Base-by-base conservation (phyloP, 2,329 filamentous ascomycete genomes). In the Nemania serpens region DNA sequence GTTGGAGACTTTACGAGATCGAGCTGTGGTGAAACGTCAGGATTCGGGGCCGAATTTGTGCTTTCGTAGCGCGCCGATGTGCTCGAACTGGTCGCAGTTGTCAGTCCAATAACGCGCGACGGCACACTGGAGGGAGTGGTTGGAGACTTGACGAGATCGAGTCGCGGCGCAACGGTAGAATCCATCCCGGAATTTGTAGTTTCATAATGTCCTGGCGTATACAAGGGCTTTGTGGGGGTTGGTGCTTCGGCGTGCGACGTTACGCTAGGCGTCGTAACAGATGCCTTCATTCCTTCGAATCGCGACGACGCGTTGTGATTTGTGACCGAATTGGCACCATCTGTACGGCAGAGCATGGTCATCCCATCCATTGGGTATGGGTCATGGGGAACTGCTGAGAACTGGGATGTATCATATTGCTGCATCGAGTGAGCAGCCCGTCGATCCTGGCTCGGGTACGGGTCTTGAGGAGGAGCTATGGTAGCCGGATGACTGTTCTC, bases 301-400 rank as follows among this genome's bases (percentile, higher is more conserved):
- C 63, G 58, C n/a, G 48, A 58, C 20, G 65, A 25, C 3, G 39
- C 25, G 15, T 63, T 63, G 2, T 57, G 55, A 22, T 52, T 62
- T 13, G 74, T 75, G 3, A 72, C 73, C 20, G 88, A 89, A 76
- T 83, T 93, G 76, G 77, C 91, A 22, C 70, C 71, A 48, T 88
- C 90, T 41, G 91, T 88, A 61, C 93, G 88, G 76, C 94, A 98
- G 64, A 97, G 89, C 86, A 98, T 96, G 0, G 94, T 97, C 93
- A 98, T 98, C 4, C 93, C 94, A 73, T 98, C 94, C 75, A 90
- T 86, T 0, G 94, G 93, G 73, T 97, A 97, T 10, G 95, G 92
- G 69, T 98, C 96, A 70, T 97, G 93, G 13, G 94, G 93, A 2
- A 96, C 85, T 13, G 86, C 77, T 3, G 87, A 82, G 61, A 91